Percentiles rank a stretch among this genome's conserved stretches.
phyloP scores from a whole-genome alignment of 225 moss, liverwort and hornwort genomes.

The Polytrichum formosum region DNA sequence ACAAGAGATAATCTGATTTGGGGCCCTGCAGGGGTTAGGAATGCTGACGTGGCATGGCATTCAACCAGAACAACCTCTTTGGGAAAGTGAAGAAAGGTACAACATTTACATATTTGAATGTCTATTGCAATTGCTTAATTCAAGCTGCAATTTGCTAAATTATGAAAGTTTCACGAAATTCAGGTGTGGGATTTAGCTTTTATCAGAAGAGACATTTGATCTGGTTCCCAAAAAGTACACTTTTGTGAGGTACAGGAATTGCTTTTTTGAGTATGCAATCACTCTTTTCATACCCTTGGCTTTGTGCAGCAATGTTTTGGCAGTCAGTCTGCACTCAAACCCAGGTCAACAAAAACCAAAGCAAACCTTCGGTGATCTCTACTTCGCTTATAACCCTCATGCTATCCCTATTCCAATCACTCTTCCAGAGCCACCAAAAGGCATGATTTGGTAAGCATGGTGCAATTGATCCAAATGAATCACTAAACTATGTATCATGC shows the following conservation, averaged over 20 bases:
- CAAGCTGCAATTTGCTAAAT: too few species aligned
- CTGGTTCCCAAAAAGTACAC: too few species aligned
- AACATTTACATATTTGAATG: background rate
- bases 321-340: conserved; percentile 62
- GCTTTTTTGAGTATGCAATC: too few species aligned
- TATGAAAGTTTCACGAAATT: too few species aligned
- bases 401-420: conserved; percentile 40
- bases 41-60: conserved; percentile 63
- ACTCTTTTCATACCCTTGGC: too few species aligned
- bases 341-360: conserved; percentile 21
- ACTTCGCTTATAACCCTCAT: conserved; percentile 81
- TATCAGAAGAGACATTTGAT: too few species aligned
- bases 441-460: conserved; percentile 62
- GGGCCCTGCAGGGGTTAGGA: conserved; percentile 11
- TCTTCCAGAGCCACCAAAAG: conserved; percentile 55
- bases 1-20: conserved; percentile 29
- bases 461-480: too few species aligned
- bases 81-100: conserved; percentile 52
- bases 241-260: too few species aligned
- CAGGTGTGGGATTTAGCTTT: too few species aligned
- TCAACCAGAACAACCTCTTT: conserved; percentile 46
- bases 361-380: conserved; percentile 45
- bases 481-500: background rate
- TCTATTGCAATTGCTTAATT: too few species aligned
- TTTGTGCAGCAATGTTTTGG: conserved; percentile 67